Base-by-base conservation (phyloP, 1,284 basidiomycete species). In the Coriolopsis trogii region DNA sequence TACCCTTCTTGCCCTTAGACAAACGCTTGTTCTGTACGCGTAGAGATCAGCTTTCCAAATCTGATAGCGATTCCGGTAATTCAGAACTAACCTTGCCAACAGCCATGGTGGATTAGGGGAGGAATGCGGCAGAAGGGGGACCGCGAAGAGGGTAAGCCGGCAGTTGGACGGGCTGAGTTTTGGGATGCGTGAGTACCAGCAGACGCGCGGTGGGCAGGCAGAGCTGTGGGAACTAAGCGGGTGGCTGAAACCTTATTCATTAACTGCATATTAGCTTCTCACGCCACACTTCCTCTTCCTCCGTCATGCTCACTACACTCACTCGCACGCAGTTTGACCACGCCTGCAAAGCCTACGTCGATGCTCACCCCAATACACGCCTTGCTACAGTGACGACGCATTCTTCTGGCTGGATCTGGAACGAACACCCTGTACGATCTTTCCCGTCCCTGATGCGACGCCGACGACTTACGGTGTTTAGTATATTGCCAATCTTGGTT, bases 1-100 rank as follows among this genome's bases (percentile, higher is more conserved):
- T 88, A 73, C 95, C 95, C 84, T 98, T 98, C 87, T 98, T 98
- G 71, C 96, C 95, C 83, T 99, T 99, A 51, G 94, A 96, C 69
- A 98, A 88, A 75, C 96, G 91, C 82, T 99, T 99, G 82, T 98
- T 98, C 92, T 94, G 64, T 13, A 55, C 43, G 20, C 25, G 23
- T 18, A 50, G 23, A 40, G 39, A 39, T 51, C 59, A 43, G 44
- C 55, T 43, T 37, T 43, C 23, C 20, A 29, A 8, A 13, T 12
- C 3, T 21, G 9, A 15, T 23, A 9, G 6, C 7, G 25, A 23
- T 6, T 21, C 10, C 41, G 4, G 9, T 23, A 12, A 7, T 2
- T 4, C 12, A 16, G 26, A 15, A 46, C 75, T 47, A 52, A 89
- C 90, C 82, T 95, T 95, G 71, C 93, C 93, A 77, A 95, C 91